Conservation (phyloP, 169 alveolate genomes). For the Babesia ovata region DNA sequence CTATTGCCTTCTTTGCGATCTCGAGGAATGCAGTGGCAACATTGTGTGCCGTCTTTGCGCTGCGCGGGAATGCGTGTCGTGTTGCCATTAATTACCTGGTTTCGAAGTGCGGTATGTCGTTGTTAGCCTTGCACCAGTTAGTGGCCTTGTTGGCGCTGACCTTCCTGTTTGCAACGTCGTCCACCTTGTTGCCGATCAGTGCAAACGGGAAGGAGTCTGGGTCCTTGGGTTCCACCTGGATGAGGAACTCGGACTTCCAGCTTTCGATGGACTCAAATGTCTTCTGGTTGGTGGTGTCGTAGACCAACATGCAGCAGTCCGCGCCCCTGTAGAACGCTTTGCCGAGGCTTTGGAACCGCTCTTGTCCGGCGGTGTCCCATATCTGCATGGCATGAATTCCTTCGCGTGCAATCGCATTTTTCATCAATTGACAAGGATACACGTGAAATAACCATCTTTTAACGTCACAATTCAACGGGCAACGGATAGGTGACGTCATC, state of each 20-base stretch:
- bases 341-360: constrained; percentile 96
- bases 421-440: too few species aligned
- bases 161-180: constrained; percentile 90
- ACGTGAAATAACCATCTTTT: too few species aligned
- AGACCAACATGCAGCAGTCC: constrained; percentile 98
- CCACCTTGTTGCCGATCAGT: constrained; percentile 95
- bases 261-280: constrained; percentile 92
- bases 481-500: too few species aligned
- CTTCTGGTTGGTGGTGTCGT: constrained; percentile 89
- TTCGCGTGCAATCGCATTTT: too few species aligned
- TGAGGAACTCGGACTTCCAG: constrained; percentile 97
- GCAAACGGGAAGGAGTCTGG: constrained; percentile 95
- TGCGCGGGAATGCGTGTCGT: neutral
- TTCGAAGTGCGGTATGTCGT: constrained; percentile 92
- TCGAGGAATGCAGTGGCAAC: constrained; percentile 94
- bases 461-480: too few species aligned
- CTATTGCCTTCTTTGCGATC: constrained; percentile 86
- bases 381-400: constrained; percentile 57
- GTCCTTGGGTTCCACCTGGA: constrained; percentile 93
- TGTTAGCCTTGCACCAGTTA: constrained; percentile 91
- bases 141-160: constrained; percentile 88
- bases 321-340: constrained; percentile 99
- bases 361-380: constrained; percentile 99
- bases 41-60: constrained; percentile 94
- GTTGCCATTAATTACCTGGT: constrained; percentile 74